Conservation (phyloP, 441 rosid genomes). For the Manihot esculenta region DNA sequence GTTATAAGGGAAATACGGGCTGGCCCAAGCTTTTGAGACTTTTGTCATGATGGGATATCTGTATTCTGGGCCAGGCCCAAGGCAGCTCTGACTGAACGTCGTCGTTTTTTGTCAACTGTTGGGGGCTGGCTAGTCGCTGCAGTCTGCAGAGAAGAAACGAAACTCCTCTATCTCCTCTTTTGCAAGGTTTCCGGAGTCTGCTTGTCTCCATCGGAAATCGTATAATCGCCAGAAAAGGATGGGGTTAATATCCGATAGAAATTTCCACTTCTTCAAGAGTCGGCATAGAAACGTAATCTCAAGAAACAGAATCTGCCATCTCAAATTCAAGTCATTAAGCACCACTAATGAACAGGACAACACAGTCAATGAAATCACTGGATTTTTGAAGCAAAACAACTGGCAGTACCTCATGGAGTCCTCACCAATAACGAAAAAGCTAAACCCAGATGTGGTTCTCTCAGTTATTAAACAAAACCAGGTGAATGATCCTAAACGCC, state of each 20-base stretch:
- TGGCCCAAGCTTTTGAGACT: no score
- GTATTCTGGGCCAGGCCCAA: no score
- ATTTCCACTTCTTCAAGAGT: slow-evolving; percentile 7
- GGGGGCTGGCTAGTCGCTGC: no score
- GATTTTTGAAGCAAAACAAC: slow-evolving; percentile 41
- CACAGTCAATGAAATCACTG: slow-evolving; percentile 44
- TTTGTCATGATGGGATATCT: no score
- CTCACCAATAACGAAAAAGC: slow-evolving; percentile 36
- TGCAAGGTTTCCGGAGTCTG: no score
- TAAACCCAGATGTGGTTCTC: slow-evolving; percentile 61
- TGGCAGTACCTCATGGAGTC: slow-evolving; percentile 51
- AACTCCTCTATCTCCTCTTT: no score
- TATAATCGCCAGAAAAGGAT: neutral
- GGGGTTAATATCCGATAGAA: slow-evolving; percentile 8
- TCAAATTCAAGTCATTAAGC: slow-evolving; percentile 33
- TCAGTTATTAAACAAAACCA: slow-evolving; percentile 49
- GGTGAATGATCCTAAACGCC: slow-evolving; percentile 52
- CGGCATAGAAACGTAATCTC: neutral
- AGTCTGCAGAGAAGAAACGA: no score
- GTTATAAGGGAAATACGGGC: no score
- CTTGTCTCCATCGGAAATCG: neutral
- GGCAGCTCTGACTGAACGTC: no score
- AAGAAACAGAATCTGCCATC: slow-evolving; percentile 4
- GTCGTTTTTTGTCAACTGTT: no score
- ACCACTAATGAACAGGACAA: slow-evolving; percentile 20